phyloP scores from a whole-genome alignment of 495 filamentous ascomycete species.

The Penicillium bialowiezense region DNA sequence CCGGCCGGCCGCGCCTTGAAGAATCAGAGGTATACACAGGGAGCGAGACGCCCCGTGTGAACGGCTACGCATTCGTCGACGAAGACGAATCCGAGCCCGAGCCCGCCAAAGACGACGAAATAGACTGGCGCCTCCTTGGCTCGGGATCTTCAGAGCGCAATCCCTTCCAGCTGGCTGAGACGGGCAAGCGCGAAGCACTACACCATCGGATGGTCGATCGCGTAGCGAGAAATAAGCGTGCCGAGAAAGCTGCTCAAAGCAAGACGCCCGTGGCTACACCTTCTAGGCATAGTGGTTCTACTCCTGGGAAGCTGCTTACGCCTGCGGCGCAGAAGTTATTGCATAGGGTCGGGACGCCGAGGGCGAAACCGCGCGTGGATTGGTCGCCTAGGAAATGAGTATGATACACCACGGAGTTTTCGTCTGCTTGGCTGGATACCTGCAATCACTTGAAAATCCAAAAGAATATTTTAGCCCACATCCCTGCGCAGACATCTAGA shows the following conservation, averaged over 20 bases:
- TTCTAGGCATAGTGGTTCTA: background rate
- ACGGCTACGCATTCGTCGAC: constrained; percentile 93
- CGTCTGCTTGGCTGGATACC: background rate
- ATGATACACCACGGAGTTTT: background rate
- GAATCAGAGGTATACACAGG: constrained; percentile 58
- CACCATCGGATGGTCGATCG: constrained; percentile 91
- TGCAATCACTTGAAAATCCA: too few species aligned
- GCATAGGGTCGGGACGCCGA: constrained; percentile 53
- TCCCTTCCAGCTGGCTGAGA: constrained; percentile 78
- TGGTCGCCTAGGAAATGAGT: constrained; percentile 53
- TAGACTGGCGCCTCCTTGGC: constrained; percentile 47
- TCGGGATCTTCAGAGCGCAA: constrained; percentile 63
- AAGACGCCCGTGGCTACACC: constrained; percentile 61
- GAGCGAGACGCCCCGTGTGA: constrained; percentile 83
- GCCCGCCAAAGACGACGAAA: constrained; percentile 10
- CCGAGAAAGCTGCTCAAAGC: constrained; percentile 45
- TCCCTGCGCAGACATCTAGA: too few species aligned
- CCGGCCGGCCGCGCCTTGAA: constrained; percentile 62
- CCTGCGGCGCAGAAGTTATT: constrained; percentile 82
- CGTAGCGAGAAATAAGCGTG: constrained; percentile 69
- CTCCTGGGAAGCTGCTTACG: constrained; percentile 38
- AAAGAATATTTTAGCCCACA: too few species aligned
- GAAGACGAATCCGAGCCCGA: constrained; percentile 58
- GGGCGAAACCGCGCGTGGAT: constrained; percentile 44
- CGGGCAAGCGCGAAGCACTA: constrained; percentile 74